phyloP scores from a whole-genome alignment of 805 yeast species.

The Candida ascalaphidarum region DNA sequence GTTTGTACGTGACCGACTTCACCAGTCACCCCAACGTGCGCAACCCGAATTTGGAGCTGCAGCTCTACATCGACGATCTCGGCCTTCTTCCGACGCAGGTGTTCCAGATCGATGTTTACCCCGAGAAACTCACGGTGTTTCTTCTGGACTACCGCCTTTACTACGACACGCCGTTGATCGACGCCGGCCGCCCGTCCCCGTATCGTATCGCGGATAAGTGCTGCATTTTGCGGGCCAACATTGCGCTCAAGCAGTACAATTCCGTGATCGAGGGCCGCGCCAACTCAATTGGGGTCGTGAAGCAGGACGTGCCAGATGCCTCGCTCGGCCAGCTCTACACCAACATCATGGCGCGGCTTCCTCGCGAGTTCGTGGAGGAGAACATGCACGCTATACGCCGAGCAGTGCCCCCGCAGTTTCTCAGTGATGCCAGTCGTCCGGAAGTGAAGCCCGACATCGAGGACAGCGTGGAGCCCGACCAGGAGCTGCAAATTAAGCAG shows the following conservation, averaged over 20 bases:
- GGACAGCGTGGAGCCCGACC: too few species aligned
- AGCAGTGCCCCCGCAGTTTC: background rate
- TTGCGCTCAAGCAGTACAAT: constrained; percentile 1
- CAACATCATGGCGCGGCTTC: too few species aligned
- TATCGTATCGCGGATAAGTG: too few species aligned
- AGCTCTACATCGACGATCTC: too few species aligned
- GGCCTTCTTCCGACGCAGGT: constrained; percentile 7
- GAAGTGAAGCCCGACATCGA: background rate
- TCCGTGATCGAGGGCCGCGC: constrained; percentile 2
- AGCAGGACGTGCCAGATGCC: too few species aligned
- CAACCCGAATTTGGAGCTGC: constrained; percentile 1
- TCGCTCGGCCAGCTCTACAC: too few species aligned
- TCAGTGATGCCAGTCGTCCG: background rate
- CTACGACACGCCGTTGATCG: too few species aligned
- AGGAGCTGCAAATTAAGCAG: too few species aligned
- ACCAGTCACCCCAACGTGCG: constrained; percentile 5
- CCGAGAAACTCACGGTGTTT: constrained; percentile 3
- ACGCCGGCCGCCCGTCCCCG: too few species aligned
- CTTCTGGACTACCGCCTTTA: constrained; percentile 2
- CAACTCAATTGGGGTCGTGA: constrained; percentile 2
- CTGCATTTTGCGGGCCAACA: background rate
- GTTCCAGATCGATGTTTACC: constrained; percentile 7
- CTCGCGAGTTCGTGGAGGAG: background rate
- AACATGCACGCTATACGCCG: background rate
- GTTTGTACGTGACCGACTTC: constrained; percentile 12